Evolutionary conservation across 805 yeast species (phyloP), one percentile per base, ranked within the genome.

Genomic region (Kodamaea kaohsiungensis): DNA sequence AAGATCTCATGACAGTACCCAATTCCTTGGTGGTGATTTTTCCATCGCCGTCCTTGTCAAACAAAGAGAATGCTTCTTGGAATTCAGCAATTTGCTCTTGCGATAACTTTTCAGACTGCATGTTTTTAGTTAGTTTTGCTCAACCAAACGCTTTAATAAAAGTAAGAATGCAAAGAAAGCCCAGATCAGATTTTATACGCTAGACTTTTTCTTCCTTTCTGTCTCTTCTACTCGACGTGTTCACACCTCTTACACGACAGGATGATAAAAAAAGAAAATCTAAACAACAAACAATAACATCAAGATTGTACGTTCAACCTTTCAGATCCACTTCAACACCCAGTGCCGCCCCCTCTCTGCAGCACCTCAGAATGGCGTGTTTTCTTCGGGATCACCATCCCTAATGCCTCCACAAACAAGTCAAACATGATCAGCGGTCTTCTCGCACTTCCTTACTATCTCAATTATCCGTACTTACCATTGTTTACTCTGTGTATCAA

Each of bases 1-100:
- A 80, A n/a, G 98, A 90, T 77, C 99, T 88, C 99, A 95, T 95
- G 51, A 95, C 99, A 3, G 97, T 91, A 60, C 98, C 98, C 62
- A 95, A 81, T 76, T 95, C 99, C 67, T 89, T 84, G 63, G 97
- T 89, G 55, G 97, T 91, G 78, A 95, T 95, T 68, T 91, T 90
- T 61, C 99, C 99, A 73, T 92, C 98, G 67, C 92, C 88, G 71
- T 95, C 97, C 72, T 91, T 91, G 79, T 95, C 99, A 65, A 95
- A 95, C 60, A 95, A 83, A 57, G 98, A 91, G 71, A 95, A 95
- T 5, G 99, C 99, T 79, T 95, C 99, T 74, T 91, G 91, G 77
- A 95, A 95, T 66, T 95, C 98, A 56, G 95, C 88, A 63, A 95
- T 91, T 77, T 95, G 99, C 74, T 91, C 96, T 70, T 93, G 96